Percentiles rank a stretch among this genome's conserved stretches.
Conservation (phyloP, 2,329 filamentous ascomycete genomes). For the Didymella glomerata region DNA sequence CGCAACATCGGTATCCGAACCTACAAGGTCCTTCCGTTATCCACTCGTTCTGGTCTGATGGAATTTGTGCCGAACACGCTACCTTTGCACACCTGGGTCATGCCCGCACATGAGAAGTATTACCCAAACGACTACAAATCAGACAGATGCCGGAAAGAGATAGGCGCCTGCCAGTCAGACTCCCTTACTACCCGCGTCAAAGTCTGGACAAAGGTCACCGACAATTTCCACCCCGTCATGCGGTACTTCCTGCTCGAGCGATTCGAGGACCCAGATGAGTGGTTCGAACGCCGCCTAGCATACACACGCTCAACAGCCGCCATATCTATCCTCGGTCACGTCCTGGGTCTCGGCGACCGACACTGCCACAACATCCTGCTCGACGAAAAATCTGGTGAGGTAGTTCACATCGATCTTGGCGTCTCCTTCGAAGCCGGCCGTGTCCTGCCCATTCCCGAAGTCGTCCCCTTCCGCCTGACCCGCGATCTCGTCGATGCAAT, state of each 20-base stretch:
- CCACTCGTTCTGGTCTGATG: constrained; percentile 85
- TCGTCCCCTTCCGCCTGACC: constrained; percentile 94
- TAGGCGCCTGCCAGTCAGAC: constrained; percentile 74
- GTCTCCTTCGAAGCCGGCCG: constrained; percentile 97
- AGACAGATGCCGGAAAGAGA: constrained; percentile 78
- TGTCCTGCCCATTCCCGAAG: constrained; percentile 92
- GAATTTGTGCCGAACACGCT: constrained; percentile 96
- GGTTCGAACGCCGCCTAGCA: constrained; percentile 87
- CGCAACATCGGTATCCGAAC: constrained; percentile 90
- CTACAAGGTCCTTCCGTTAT: constrained; percentile 95
- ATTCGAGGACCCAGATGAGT: constrained; percentile 92
- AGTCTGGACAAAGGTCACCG: constrained; percentile 78
- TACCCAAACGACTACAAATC: constrained; percentile 84
- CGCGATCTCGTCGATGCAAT: constrained; percentile 96
- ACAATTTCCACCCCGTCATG: constrained; percentile 91
- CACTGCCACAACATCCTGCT: constrained; percentile 97
- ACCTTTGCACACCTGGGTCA: constrained; percentile 88
- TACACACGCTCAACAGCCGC: constrained; percentile 94
- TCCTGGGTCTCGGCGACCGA: constrained; percentile 90
- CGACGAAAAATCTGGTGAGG: constrained; percentile 87
- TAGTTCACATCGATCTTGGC: constrained; percentile 95
- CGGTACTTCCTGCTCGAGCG: constrained; percentile 97
- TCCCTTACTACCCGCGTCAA: constrained; percentile 74
- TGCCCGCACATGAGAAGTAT: constrained; percentile 88
- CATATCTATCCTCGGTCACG: constrained; percentile 92